A percentile compares a stretch with the other conserved stretches of the same genome.
Conservation (phyloP, 148 eudicot species). For the Nepenthes gracilis region DNA sequence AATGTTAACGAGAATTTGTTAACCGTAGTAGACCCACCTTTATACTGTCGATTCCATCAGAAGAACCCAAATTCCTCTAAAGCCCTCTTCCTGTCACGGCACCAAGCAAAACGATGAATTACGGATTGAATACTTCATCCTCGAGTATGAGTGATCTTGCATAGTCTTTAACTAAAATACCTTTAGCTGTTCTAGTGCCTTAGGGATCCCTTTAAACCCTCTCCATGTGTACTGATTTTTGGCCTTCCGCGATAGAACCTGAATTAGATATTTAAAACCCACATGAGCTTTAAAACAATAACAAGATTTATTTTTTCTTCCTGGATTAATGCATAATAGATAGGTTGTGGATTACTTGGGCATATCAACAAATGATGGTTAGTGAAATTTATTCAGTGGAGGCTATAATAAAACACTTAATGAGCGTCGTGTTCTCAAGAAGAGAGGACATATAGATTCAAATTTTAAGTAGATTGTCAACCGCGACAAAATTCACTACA, state of each 20-base stretch:
- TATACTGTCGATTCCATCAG: constrained; percentile 18
- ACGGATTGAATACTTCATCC: not conserved
- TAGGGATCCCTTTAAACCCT: constrained; percentile 69
- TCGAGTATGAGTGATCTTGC: not conserved
- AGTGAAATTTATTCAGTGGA: no score
- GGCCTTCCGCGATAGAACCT: constrained; percentile 73
- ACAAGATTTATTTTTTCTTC: not conserved
- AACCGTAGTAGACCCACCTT: constrained; percentile 28
- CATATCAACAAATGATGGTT: no score
- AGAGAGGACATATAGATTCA: no score
- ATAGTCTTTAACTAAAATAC: constrained; percentile 14
- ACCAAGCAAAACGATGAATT: not conserved
- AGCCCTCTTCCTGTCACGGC: constrained; percentile 53
- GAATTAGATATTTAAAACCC: constrained; percentile 3
- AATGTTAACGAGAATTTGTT: not conserved
- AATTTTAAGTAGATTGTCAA: no score
- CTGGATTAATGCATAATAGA: no score
- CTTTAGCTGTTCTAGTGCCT: constrained; percentile 54
- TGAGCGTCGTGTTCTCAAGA: no score
- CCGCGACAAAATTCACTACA: no score
- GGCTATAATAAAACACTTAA: no score
- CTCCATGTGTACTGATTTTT: constrained; percentile 89
- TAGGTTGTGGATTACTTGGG: no score
- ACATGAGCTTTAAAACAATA: not conserved
- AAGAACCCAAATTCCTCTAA: constrained; percentile 37